Conservation (phyloP, 768 basidiomycete genomes). For the Podaxis pistillaris region DNA sequence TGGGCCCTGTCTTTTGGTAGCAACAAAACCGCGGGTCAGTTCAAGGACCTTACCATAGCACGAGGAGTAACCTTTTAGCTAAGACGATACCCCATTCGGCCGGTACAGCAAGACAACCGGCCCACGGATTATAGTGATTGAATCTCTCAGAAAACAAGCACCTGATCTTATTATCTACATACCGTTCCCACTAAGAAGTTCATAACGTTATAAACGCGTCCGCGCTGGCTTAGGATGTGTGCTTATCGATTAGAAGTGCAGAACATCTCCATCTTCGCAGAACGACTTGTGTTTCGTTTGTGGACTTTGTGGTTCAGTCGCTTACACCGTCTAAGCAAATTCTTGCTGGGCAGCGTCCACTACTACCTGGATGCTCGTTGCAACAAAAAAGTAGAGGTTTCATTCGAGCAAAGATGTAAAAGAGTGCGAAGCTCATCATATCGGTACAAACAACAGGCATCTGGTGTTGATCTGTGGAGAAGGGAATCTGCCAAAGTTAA, state of each 20-base stretch:
- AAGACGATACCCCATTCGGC: no score
- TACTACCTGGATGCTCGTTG: no score
- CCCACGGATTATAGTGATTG: not conserved
- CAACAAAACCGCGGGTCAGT: not conserved
- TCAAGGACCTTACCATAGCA: not conserved
- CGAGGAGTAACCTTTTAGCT: not conserved
- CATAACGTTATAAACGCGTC: not conserved
- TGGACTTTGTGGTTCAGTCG: not conserved
- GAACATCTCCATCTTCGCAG: not conserved
- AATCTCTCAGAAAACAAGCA: not conserved
- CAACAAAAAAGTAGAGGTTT: no score
- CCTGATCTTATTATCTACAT: not conserved
- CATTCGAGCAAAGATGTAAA: not conserved
- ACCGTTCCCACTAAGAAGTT: not conserved
- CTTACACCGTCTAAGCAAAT: not conserved
- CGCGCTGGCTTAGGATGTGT: not conserved
- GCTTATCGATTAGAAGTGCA: not conserved
- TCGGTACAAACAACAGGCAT: not conserved
- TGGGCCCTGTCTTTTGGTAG: not conserved
- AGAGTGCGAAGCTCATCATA: not conserved
- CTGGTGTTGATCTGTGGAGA: not conserved
- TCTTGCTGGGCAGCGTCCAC: not conserved
- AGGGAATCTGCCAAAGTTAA: not conserved
- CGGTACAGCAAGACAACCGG: not conserved
- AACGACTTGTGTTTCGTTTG: not conserved